Percentiles rank a stretch among this genome's conserved stretches.
These are phyloP conservation scores for Candida nemodendra DNA, from an alignment of 805 yeast genomes.

Conservation along the genomic window DNA sequence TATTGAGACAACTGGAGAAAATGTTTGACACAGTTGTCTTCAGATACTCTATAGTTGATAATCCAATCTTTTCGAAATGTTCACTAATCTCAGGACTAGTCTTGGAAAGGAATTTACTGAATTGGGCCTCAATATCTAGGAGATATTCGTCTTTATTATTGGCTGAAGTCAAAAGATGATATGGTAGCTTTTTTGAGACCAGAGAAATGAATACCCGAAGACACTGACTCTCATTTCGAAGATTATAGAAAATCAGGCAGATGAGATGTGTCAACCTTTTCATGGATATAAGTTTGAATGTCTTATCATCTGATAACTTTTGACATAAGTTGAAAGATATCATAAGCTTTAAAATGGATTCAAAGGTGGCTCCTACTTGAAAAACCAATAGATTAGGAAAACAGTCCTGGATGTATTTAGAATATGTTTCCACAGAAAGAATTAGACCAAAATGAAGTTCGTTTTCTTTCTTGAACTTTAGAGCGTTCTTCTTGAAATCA, in stretches of 20 bases:
- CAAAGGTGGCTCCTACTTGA: slow-evolving; percentile 31
- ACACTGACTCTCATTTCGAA: slow-evolving; percentile 22
- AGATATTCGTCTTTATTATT: slow-evolving; percentile 24
- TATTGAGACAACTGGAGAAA: slow-evolving; percentile 44
- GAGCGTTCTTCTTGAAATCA: slow-evolving; percentile 6
- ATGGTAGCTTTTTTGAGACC: slow-evolving; percentile 28
- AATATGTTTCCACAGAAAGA: slow-evolving; percentile 21
- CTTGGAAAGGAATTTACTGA: slow-evolving; percentile 44
- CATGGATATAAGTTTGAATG: slow-evolving; percentile 13
- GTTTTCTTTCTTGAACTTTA: slow-evolving; percentile 15
- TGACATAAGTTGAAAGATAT: slow-evolving; percentile 22
- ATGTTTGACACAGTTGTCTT: slow-evolving; percentile 42
- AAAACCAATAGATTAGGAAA: slow-evolving; percentile 30
- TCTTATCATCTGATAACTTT: slow-evolving; percentile 3
- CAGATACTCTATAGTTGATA: slow-evolving; percentile 44
- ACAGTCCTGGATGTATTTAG: slow-evolving; percentile 23
- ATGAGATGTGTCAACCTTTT: slow-evolving; percentile 22
- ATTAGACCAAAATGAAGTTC: slow-evolving; percentile 12
- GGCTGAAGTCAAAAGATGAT: slow-evolving; percentile 15
- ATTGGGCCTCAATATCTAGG: slow-evolving; percentile 43
- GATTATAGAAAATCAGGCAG: slow-evolving; percentile 27
- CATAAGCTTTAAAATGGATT: slow-evolving; percentile 26
- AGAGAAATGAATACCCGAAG: slow-evolving; percentile 27
- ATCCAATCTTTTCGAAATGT: slow-evolving; percentile 46
- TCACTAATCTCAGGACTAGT: slow-evolving; percentile 44